phyloP scores from a whole-genome alignment of 176 grass and related monocot genomes.

The Musa itinerans region DNA sequence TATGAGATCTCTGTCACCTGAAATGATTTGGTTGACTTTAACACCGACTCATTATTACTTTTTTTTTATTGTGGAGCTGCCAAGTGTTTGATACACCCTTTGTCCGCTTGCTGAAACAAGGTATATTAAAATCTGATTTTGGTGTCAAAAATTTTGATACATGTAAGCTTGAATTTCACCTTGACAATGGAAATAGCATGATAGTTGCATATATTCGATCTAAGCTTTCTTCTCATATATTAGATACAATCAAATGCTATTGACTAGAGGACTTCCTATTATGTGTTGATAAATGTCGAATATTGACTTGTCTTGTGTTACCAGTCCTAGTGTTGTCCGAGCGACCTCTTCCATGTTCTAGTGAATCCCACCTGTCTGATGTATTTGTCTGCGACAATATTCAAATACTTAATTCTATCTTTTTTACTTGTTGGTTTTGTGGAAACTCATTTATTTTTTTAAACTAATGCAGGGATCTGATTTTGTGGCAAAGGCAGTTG shows the following conservation, averaged over 20 bases:
- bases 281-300: too few species aligned
- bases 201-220: too few species aligned
- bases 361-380: not conserved
- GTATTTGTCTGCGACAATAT: not conserved
- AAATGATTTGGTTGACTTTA: not conserved
- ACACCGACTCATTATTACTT: not conserved
- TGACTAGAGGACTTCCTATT: too few species aligned
- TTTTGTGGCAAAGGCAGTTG: constrained; percentile 66
- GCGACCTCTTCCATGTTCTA: not conserved
- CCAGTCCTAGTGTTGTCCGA: not conserved
- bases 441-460: constrained; percentile 9
- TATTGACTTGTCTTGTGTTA: too few species aligned
- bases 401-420: not conserved
- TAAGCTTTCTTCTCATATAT: too few species aligned
- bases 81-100: too few species aligned
- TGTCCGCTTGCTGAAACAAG: too few species aligned
- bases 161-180: too few species aligned
- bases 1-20: not conserved
- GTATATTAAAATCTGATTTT: too few species aligned
- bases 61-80: not conserved
- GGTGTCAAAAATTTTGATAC: too few species aligned
- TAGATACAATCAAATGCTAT: too few species aligned
- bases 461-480: constrained; percentile 38
- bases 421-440: constrained; percentile 15
- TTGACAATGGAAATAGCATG: too few species aligned